Percentiles rank a stretch among this genome's conserved stretches.
phyloP scores from a whole-genome alignment of 169 alveolate species.

The Cyclospora cayetanensis region DNA sequence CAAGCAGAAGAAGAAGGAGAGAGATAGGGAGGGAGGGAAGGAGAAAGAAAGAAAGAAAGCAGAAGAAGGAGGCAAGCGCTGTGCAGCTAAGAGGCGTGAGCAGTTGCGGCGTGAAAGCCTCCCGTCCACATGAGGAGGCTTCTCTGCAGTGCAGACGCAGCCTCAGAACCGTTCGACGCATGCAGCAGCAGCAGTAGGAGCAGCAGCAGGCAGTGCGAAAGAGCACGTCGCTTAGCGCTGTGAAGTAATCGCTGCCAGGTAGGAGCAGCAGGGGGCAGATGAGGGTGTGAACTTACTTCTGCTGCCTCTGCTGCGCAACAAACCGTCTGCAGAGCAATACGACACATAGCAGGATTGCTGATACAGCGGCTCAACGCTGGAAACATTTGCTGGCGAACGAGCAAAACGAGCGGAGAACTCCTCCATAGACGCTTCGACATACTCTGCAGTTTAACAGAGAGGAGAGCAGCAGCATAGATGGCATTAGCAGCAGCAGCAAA shows the following conservation, averaged over 20 bases:
- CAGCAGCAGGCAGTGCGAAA: neutral
- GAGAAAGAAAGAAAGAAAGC: neutral
- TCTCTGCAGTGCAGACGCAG: neutral
- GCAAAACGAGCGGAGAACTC: neutral
- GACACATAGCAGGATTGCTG: neutral
- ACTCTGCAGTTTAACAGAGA: neutral
- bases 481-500: neutral
- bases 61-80: neutral
- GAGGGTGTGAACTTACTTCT: neutral
- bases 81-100: too few relatives aligned
- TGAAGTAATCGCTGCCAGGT: neutral
- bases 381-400: neutral
- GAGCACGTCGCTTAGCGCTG: neutral
- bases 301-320: neutral
- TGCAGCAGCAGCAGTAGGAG: neutral
- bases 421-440: neutral
- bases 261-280: neutral
- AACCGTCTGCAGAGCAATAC: neutral
- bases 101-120: too few relatives aligned
- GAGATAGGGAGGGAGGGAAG: neutral
- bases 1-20: neutral
- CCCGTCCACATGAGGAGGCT: too few relatives aligned
- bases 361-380: neutral
- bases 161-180: neutral
- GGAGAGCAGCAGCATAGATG: neutral